These are phyloP conservation scores for Spizellomyces sp. DNA, from an alignment of 192 early-diverging fungal genomes.

Conservation along the genomic window DNA sequence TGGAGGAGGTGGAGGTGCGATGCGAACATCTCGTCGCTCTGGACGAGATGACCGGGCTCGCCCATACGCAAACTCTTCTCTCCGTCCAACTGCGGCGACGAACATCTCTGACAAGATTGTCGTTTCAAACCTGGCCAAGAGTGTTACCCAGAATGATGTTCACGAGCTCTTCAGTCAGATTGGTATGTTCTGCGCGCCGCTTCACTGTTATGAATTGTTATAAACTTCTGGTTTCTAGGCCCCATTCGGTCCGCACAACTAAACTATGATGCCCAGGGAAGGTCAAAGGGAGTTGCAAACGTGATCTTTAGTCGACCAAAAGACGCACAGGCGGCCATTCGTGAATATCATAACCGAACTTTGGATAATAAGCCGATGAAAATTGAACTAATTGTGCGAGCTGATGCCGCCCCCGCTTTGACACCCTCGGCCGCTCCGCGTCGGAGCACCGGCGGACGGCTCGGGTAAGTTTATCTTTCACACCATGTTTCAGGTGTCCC, in stretches of 20 bases:
- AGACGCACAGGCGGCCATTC: slow-evolving; percentile 40
- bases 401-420: slow-evolving; percentile 19
- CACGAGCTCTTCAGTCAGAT: slow-evolving; percentile 48
- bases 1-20: slow-evolving; percentile 26
- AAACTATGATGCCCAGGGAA: slow-evolving; percentile 47
- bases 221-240: slow-evolving; percentile 24
- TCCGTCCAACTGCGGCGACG: slow-evolving; percentile 7
- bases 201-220: not conserved
- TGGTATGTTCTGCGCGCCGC: slow-evolving; percentile 29
- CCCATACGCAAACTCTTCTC: slow-evolving; percentile 12
- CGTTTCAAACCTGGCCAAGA: slow-evolving; percentile 46
- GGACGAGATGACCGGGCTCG: not conserved
- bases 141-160: slow-evolving; percentile 47
- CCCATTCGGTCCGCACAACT: slow-evolving; percentile 42
- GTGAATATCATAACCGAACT: slow-evolving; percentile 51
- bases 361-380: slow-evolving; percentile 52
- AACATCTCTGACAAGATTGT: slow-evolving; percentile 31
- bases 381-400: slow-evolving; percentile 46
- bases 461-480: slow-evolving; percentile 5
- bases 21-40: slow-evolving; percentile 18
- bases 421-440: not conserved
- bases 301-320: slow-evolving; percentile 36
- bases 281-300: slow-evolving; percentile 49
- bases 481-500: not conserved
- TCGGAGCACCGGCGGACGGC: not conserved